Evolutionary conservation across 257 asterid species (phyloP), one percentile per base, ranked within the genome.

Genomic region (Capsicum baccatum): DNA sequence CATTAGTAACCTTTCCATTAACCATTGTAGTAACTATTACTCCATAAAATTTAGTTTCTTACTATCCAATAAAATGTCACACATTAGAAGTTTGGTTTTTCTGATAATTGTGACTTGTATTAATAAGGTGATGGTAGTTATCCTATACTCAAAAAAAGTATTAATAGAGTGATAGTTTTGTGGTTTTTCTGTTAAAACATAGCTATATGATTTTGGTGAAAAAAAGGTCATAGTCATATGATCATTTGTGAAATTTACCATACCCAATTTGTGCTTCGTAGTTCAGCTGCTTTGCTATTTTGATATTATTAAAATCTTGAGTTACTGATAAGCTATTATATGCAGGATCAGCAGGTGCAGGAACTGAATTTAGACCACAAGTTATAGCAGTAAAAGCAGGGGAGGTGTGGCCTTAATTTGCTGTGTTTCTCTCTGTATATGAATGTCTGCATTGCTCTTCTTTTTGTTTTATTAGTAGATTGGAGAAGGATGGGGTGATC

Each of bases 341-440:
- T 76, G 66, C 83, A 73, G 86, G 83, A 84, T 84, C 86, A 19
- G 64, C 83, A 78, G 80, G 84, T 48, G 80, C 85, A 16, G 80
- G 85, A 44, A 67, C 9, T 79, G 80, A 84, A 79, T 84, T 84
- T 16, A 78, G 63, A 79, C 80, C 84, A 16, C 86, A 84, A 37
- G 83, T 84, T 79, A 44, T 84, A 80, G 79, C 84, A 35, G 37
- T 79, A 37, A 67, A 79, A 48, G 86, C 86, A 17, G 86, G 86
- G n/a, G 86, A 84, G 86, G 86, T 84, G 33, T 39, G 42, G 19
- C 39, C 80, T 84, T 78, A 39, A 17, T 79, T 57, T 54, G 13
- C 62, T 54, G 64, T 78, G 54, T 54, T 14, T 57, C 83, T 83
- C 17, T 60, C 37, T 57, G 8, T 58, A 52, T 42, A 3, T 84